These are phyloP conservation scores for Wickerhamiella occidentalis DNA, from an alignment of 805 yeast species.

Conservation along the genomic window DNA sequence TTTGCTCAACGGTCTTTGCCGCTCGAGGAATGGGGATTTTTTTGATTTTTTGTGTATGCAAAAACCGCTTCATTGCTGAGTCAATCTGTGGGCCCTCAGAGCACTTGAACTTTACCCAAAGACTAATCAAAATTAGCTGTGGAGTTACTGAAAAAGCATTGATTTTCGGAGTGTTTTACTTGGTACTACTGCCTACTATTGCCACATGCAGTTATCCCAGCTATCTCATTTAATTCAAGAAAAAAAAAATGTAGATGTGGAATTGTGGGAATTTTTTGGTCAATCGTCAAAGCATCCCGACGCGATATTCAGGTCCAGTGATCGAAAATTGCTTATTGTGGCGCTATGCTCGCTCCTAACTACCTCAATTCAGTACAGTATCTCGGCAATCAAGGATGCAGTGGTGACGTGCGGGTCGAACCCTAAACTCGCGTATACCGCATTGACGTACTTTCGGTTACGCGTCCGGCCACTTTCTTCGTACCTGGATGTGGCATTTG, in stretches of 20 bases:
- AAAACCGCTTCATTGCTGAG: slow-evolving; percentile 5
- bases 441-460: neutral
- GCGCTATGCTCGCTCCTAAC: neutral
- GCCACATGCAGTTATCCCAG: neutral
- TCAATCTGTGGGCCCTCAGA: neutral
- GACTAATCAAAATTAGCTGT: neutral
- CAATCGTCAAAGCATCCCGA: neutral
- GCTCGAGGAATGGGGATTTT: slow-evolving; percentile 44
- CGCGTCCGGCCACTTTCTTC: neutral
- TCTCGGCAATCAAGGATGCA: neutral
- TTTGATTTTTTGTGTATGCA: slow-evolving; percentile 11
- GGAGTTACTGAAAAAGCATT: too few relatives aligned
- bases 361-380: neutral
- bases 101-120: neutral
- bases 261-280: neutral
- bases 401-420: neutral
- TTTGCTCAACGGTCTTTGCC: slow-evolving; percentile 18
- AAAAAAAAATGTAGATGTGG: neutral
- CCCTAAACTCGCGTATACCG: slow-evolving; percentile 9
- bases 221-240: neutral
- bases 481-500: neutral
- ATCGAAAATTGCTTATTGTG: neutral
- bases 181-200: neutral
- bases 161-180: too few relatives aligned
- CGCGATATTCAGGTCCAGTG: neutral